These are phyloP conservation scores for Thraustochytrium sp. DNA, from an alignment of 352 stramenopile genomes.

Conservation along the genomic window DNA sequence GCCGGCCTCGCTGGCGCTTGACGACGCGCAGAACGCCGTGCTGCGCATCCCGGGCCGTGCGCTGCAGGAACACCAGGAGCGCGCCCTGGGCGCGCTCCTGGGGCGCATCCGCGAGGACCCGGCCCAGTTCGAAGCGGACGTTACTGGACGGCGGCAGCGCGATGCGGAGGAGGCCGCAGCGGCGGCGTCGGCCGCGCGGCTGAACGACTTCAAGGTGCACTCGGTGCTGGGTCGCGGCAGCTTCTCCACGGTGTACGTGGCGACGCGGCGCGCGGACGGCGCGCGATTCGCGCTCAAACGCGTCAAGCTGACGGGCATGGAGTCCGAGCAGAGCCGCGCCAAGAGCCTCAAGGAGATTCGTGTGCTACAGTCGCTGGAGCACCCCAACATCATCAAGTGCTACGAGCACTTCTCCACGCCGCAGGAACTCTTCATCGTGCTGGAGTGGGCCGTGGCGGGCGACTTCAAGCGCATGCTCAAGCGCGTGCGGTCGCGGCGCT, in stretches of 20 bases:
- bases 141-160: background rate
- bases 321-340: conserved; percentile 75
- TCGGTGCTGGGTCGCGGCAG: conserved; percentile 64
- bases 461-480: conserved; percentile 84
- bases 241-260: conserved; percentile 79
- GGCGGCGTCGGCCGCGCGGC: background rate
- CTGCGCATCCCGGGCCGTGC: background rate
- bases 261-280: conserved; percentile 63
- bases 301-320: conserved; percentile 79
- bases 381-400: conserved; percentile 85
- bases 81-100: background rate
- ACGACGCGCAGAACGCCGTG: background rate
- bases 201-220: conserved; percentile 20
- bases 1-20: conserved; percentile 1
- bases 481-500: conserved; percentile 71
- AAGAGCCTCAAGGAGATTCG: conserved; percentile 79
- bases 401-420: conserved; percentile 77
- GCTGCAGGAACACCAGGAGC: background rate
- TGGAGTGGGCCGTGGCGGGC: conserved; percentile 85
- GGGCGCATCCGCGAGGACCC: background rate
- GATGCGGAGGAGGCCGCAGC: background rate
- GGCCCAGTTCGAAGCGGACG: background rate
- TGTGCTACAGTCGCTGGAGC: conserved; percentile 75
- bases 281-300: conserved; percentile 82
- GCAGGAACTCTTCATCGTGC: conserved; percentile 83